Base-by-base conservation (phyloP, 441 rosid genomes). In the Jatropha podagrica region DNA sequence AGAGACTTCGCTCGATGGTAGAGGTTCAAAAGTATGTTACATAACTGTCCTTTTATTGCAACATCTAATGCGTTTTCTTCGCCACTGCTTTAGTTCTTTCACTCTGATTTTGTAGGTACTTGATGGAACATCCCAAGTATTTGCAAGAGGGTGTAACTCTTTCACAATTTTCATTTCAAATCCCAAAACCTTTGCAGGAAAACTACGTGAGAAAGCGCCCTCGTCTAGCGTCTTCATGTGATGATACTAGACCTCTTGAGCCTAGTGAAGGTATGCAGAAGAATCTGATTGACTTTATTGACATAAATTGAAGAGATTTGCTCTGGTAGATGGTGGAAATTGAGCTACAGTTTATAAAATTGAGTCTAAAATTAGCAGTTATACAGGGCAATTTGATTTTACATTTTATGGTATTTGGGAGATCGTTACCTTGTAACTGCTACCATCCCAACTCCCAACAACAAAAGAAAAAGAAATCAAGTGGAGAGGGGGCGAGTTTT, bases 81-180 rank as follows among this genome's bases (percentile, higher is more conserved):
- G 26, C 15, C 37, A 18, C 8, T 23, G 23, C 23, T 40, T 42
- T 18, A 17, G n/a, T 69, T 52, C 46, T 63, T 51, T 48, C 44
- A 23, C 60, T 76, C 79, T 59, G 27, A 55, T 54, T 80, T 78
- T 75, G 71, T 78, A 93, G 99, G 83, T 89, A 81, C 90, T 84
- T 95, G 74, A 72, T 63, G 59, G 97, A 89, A 9, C 81, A 93
- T 82, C 97, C 98, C 0, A 87, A 92, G 81, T 88, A 82, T 80
- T 65, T 69, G 56, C 74, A 63, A 38, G 80, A 81, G 76, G 99
- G 91, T 51, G 84, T 88, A 40, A 88, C 79, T 20, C 68, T 90
- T 71, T 87, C 96, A 26, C 87, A 83, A 75, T 95, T 95, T 84
- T 95, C 99, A 7, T 95, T 95, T 81, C 96, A 89, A 84, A 87